phyloP scores from a whole-genome alignment of 306 rosid species.

The barrel medic (Medicago truncatula) region DNA sequence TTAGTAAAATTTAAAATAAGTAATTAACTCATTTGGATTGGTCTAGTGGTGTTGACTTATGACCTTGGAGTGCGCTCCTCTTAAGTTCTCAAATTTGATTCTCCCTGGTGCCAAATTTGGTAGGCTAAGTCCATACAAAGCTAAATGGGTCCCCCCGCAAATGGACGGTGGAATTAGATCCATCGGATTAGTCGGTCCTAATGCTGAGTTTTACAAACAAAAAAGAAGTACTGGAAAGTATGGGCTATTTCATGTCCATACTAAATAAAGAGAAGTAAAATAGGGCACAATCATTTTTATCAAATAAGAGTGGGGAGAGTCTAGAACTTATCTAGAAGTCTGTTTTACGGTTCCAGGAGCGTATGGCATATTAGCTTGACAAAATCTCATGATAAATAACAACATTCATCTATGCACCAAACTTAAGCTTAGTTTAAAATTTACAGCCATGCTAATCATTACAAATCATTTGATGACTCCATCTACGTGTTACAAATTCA shows the following conservation, averaged over 20 bases:
- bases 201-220: too few species aligned
- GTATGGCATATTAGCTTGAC: neutral
- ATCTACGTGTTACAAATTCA: slow-evolving; percentile 44
- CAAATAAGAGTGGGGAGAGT: neutral
- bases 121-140: too few species aligned
- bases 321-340: neutral
- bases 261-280: neutral
- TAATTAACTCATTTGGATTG: too few species aligned
- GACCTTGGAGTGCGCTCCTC: too few species aligned
- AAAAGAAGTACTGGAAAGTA: neutral
- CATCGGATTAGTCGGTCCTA: too few species aligned
- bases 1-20: neutral
- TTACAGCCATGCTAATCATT: slow-evolving; percentile 46
- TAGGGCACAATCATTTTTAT: neutral
- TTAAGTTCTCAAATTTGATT: too few species aligned
- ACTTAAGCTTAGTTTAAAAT: slow-evolving; percentile 18
- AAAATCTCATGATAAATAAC: neutral
- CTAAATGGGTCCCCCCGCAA: too few species aligned
- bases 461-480: slow-evolving; percentile 44
- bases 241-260: neutral
- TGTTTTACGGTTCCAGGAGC: slow-evolving; percentile 1
- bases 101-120: too few species aligned
- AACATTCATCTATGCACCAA: neutral
- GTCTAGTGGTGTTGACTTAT: too few species aligned
- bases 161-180: too few species aligned